These are phyloP conservation scores for Collybia nuda DNA, from an alignment of 768 basidiomycete species.

Conservation along the genomic window DNA sequence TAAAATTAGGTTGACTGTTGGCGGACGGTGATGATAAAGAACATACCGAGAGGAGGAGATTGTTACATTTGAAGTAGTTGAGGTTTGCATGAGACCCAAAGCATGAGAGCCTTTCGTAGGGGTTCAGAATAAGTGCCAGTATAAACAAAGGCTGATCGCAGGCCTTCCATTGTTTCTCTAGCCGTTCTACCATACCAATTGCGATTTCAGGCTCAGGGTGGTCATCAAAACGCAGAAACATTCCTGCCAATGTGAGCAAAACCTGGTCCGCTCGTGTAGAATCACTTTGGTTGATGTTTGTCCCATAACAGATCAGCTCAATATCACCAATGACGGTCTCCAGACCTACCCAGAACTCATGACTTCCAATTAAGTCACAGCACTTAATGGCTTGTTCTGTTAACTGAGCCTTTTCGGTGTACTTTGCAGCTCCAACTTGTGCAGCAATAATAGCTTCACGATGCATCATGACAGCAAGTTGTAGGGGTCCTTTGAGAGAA, in stretches of 20 bases:
- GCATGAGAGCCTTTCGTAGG: not conserved
- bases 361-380: not conserved
- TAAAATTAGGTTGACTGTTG: not conserved
- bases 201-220: not conserved
- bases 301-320: not conserved
- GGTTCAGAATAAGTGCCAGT: not conserved
- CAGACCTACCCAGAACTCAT: not conserved
- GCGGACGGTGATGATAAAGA: not conserved
- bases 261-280: not conserved
- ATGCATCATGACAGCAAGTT: not conserved
- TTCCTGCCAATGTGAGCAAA: not conserved
- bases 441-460: not conserved
- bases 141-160: conserved; percentile 1
- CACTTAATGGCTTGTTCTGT: not conserved
- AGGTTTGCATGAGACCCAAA: not conserved
- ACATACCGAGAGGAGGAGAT: not conserved
- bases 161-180: not conserved
- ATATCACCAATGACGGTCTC: conserved; percentile 1
- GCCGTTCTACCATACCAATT: not conserved
- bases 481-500: not conserved
- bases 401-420: not conserved
- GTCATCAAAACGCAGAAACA: not conserved
- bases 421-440: not conserved
- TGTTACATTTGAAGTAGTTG: not conserved
- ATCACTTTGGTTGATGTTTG: conserved; percentile 1